These are phyloP conservation scores for Nigrograna mackinnonii DNA, from an alignment of 2,329 filamentous ascomycete species.

Conservation along the genomic window DNA sequence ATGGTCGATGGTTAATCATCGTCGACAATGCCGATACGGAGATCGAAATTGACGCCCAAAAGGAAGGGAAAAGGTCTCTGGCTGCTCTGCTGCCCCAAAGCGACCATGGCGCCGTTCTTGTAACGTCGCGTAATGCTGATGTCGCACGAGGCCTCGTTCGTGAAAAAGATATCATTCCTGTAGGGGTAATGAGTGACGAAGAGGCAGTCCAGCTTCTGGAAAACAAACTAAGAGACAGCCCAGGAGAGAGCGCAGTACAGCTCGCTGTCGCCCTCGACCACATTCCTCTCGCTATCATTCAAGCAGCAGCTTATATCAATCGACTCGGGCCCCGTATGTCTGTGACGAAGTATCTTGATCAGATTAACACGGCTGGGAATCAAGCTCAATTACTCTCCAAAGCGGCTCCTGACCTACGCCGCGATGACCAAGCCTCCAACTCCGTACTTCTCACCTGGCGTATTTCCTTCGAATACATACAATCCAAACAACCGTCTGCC, in stretches of 20 bases:
- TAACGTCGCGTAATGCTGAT: conserved; percentile 2
- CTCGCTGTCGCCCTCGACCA: conserved; percentile 21
- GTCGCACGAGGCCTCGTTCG: conserved; percentile 3
- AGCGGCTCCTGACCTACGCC: conserved; percentile 27
- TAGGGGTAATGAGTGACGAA: conserved; percentile 3
- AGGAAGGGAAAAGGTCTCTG: too few species aligned
- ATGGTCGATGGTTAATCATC: conserved; percentile 16
- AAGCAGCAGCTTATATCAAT: conserved; percentile 32
- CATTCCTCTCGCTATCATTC: conserved; percentile 33
- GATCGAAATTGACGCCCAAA: too few species aligned
- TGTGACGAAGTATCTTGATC: conserved; percentile 37
- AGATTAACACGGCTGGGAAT: conserved; percentile 37
- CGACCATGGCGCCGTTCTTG: conserved; percentile 4
- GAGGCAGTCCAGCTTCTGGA: conserved; percentile 2
- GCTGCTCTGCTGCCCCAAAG: conserved; percentile 1
- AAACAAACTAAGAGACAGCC: conserved; percentile 3
- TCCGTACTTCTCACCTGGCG: conserved; percentile 40
- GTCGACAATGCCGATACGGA: conserved; percentile 17
- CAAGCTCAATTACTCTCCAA: conserved; percentile 9
- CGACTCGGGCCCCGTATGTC: conserved; percentile 5
- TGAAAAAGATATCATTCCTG: conserved; percentile 3
- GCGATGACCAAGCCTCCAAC: conserved; percentile 32
- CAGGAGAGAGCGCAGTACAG: background rate
- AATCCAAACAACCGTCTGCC: conserved; percentile 24
- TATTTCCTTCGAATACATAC: conserved; percentile 30